Base-by-base conservation (phyloP, 345 rosid genomes). In the Mercurialis annua region DNA sequence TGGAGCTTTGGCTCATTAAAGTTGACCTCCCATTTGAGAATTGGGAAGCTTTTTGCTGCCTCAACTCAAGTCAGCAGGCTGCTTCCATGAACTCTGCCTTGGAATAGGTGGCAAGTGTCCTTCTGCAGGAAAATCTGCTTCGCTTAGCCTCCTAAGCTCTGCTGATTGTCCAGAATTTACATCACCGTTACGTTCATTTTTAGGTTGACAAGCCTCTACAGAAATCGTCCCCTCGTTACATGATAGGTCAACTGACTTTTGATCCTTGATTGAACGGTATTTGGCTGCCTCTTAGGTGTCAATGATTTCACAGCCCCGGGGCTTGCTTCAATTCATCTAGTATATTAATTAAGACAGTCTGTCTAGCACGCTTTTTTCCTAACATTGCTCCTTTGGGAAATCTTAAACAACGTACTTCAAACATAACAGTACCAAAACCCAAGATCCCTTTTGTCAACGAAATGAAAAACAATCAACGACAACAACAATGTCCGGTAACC, bases 271-370 rank as follows among this genome's bases (percentile, higher is more conserved):
- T 34, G 63, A 29, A 82, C 78, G 54, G 80, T 67, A 61, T 83
- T 48, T 26, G 93, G 87, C 74, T 74, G 97, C 76, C 91, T 84
- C 76, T 89, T 86, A 59, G 97, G 97, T 24, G 92, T 91, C 15
- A 89, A 80, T 15, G 85, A 78, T 78, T 90, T 95, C 59, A 82
- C 72, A 6, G 90, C 66, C 30, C 92, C 86, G 64, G n/a, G n/a
- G 87, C 96, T 85, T 92, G 98, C 83, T 88, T 95, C 78, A 87
- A 96, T 76, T 90, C 99, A 79, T 95, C 99, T 69, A n/a, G n/a
- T n/a, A 90, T 64, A 67, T 90, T 85, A 51, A 95, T 87, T 80
- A 95, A 84, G 90, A 89, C 67, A 40, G 96, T 95, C 86, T 95
- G 96, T 62, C 99, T 80, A 78, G 75, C 85, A 43, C 99, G 98